Percentiles rank a stretch among this genome's conserved stretches.
phyloP scores from a whole-genome alignment of 2,329 filamentous ascomycete species.

The Cercospora sp. region DNA sequence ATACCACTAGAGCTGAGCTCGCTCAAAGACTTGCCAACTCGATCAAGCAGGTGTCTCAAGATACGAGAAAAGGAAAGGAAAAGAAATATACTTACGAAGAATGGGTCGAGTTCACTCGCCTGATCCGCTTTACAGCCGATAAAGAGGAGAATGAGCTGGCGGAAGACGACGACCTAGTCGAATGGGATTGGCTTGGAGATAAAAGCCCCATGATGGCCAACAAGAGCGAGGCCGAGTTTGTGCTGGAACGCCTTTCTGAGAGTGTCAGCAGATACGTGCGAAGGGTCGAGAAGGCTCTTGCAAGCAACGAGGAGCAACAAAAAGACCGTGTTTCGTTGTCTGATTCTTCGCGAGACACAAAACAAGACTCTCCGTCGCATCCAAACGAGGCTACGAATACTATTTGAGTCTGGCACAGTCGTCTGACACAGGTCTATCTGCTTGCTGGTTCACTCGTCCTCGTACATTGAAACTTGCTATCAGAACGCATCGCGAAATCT shows the following conservation, averaged over 20 bases:
- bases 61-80: constrained; percentile 59
- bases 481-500: not conserved
- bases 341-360: not conserved
- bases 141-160: constrained; percentile 42
- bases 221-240: constrained; percentile 65
- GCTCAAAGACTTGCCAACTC: constrained; percentile 65
- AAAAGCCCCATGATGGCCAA: constrained; percentile 66
- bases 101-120: constrained; percentile 79
- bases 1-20: constrained; percentile 58
- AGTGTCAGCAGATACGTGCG: constrained; percentile 56
- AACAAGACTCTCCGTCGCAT: not conserved
- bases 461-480: not conserved
- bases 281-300: constrained; percentile 10
- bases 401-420: constrained; percentile 44
- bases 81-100: constrained; percentile 77
- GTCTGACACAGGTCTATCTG: constrained; percentile 51
- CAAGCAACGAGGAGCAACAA: not conserved
- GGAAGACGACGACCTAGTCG: constrained; percentile 59
- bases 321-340: not conserved
- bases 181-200: constrained; percentile 74
- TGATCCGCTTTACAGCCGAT: constrained; percentile 62
- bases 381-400: constrained; percentile 47
- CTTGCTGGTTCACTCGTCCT: constrained; percentile 53
- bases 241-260: constrained; percentile 65
- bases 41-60: constrained; percentile 65